phyloP scores from a whole-genome alignment of 176 grass and related monocot genomes.

The Dendrocalamus sinicus region DNA sequence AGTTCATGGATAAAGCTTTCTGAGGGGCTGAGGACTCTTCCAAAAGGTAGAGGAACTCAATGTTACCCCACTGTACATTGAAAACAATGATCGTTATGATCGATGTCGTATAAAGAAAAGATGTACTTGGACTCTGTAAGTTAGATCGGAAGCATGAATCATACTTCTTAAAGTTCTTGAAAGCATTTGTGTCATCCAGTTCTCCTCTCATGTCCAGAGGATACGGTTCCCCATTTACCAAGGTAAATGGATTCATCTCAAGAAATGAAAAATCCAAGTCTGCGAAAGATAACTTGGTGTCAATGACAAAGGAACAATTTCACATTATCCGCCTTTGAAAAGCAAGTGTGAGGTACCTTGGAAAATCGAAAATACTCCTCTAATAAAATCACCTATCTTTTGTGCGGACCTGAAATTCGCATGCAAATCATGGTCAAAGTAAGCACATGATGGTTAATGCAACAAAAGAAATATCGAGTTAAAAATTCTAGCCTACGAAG shows the following conservation, averaged over 20 bases:
- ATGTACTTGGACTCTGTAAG: not conserved
- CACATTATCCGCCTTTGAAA: constrained; percentile 1
- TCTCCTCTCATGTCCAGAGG: constrained; percentile 99
- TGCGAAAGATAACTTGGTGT: constrained; percentile 45
- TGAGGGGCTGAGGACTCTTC: constrained; percentile 87
- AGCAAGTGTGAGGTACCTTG: constrained; percentile 65
- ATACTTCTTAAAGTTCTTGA: constrained; percentile 99
- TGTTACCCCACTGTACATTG: constrained; percentile 71
- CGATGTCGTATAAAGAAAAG: not conserved
- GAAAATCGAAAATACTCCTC: constrained; percentile 81
- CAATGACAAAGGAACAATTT: not conserved
- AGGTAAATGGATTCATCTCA: constrained; percentile 97
- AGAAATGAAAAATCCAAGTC: constrained; percentile 98
- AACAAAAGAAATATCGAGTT: not conserved
- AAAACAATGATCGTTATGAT: not conserved
- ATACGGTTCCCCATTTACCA: constrained; percentile 90
- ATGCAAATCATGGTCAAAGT: not conserved
- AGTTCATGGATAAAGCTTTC: constrained; percentile 91
- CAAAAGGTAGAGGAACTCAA: constrained; percentile 94
- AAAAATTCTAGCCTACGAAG: not conserved
- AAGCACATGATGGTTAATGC: not conserved
- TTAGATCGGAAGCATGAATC: constrained; percentile 19
- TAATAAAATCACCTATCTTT: constrained; percentile 94
- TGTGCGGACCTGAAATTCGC: constrained; percentile 67
- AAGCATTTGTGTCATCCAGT: constrained; percentile 93